Conservation (phyloP, 176 grass and related monocot genomes). For the Calamus simplicifolius region DNA sequence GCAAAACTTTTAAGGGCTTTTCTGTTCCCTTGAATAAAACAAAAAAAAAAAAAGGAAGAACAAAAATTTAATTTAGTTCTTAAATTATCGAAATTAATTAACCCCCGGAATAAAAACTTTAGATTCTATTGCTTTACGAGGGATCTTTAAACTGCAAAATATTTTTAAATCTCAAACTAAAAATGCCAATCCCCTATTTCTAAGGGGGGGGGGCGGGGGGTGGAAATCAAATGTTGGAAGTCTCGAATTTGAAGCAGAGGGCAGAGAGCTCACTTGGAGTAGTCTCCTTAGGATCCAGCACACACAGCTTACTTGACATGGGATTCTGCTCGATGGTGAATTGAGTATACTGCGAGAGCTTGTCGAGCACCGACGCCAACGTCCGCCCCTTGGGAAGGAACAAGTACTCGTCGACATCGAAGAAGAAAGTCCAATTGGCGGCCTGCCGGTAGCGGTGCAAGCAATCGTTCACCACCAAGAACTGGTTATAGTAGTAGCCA, state of each 20-base stretch:
- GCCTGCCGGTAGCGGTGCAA: slow-evolving; percentile 7
- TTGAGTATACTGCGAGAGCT: slow-evolving; percentile 12
- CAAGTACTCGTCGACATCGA: slow-evolving; percentile 13
- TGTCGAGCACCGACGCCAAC: not conserved
- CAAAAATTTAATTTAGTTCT: too few relatives aligned
- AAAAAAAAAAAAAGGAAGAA: too few relatives aligned
- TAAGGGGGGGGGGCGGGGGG: too few relatives aligned
- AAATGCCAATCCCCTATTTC: not conserved
- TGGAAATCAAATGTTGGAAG: not conserved
- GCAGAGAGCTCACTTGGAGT: slow-evolving; percentile 2
- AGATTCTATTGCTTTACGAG: too few relatives aligned
- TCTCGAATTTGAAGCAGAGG: too few relatives aligned
- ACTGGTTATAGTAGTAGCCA: slow-evolving; percentile 19
- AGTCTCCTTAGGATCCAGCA: slow-evolving; percentile 2
- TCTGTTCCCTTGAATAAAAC: too few relatives aligned
- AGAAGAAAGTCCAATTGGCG: slow-evolving; percentile 14
- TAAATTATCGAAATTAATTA: too few relatives aligned
- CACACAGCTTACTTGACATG: slow-evolving; percentile 11
- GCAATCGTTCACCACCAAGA: slow-evolving; percentile 19
- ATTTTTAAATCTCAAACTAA: too few relatives aligned
- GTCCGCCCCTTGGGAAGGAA: slow-evolving; percentile 3
- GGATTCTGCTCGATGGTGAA: slow-evolving; percentile 19
- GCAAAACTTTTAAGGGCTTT: too few relatives aligned
- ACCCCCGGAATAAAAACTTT: too few relatives aligned
- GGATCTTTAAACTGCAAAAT: too few relatives aligned